These are phyloP conservation scores for Nelumbo lutea DNA, from an alignment of 164 flowering plant genomes.

Conservation along the genomic window DNA sequence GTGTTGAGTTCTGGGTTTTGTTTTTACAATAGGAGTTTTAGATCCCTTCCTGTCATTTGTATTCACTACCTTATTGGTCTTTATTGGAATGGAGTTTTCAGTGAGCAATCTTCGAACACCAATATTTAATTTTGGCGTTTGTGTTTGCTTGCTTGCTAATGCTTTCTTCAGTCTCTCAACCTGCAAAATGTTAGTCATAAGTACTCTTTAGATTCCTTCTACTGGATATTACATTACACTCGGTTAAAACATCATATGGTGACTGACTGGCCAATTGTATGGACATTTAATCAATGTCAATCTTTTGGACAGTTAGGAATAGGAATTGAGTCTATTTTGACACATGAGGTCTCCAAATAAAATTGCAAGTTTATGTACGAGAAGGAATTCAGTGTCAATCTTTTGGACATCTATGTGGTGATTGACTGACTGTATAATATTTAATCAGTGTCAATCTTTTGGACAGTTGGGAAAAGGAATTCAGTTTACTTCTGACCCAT, in stretches of 20 bases:
- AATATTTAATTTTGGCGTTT: constrained; percentile 13
- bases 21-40: constrained; percentile 30
- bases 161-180: constrained; percentile 71
- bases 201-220: background rate
- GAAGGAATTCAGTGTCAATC: too few species aligned
- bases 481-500: too few species aligned
- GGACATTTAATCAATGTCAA: background rate
- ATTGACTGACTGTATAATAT: too few species aligned
- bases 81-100: constrained; percentile 18
- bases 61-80: constrained; percentile 11
- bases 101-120: constrained; percentile 38
- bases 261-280: too few species aligned
- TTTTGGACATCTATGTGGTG: too few species aligned
- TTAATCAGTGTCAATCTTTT: too few species aligned
- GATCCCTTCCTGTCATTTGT: constrained; percentile 24
- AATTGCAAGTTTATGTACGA: too few species aligned
- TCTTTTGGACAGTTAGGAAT: too few species aligned
- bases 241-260: background rate
- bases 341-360: too few species aligned
- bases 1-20: constrained; percentile 13
- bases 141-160: constrained; percentile 48
- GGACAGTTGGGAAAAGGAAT: too few species aligned
- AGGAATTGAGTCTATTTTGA: too few species aligned
- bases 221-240: background rate
- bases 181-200: constrained; percentile 30